Conservation (phyloP, 139 green algal species). For the Chloropicon primus region DNA sequence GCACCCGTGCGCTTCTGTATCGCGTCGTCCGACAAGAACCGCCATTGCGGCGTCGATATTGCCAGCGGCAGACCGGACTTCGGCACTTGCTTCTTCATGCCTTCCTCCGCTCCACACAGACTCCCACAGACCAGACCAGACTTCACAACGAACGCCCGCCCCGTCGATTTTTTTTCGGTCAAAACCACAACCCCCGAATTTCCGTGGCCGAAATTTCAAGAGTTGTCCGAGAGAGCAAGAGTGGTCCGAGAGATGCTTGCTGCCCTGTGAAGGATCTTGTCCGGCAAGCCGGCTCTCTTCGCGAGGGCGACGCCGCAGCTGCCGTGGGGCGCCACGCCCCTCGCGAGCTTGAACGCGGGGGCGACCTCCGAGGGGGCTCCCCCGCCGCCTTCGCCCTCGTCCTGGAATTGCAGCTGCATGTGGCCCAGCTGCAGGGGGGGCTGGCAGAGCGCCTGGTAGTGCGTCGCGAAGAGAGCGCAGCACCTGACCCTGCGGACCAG, state of each 20-base stretch:
- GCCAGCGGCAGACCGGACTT: not conserved
- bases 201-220: too few relatives aligned
- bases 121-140: too few relatives aligned
- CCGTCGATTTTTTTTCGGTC: not conserved
- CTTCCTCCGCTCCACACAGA: too few relatives aligned
- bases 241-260: not conserved
- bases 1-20: not conserved
- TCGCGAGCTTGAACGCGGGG: not conserved
- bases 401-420: not conserved
- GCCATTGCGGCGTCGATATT: not conserved
- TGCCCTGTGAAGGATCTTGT: not conserved
- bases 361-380: too few relatives aligned
- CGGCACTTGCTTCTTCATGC: too few relatives aligned
- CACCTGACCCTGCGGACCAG: slow-evolving; percentile 9
- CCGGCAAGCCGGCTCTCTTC: not conserved
- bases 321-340: too few relatives aligned
- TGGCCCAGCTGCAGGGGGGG: not conserved
- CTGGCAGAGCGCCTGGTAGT: slow-evolving; percentile 5
- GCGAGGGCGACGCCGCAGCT: not conserved
- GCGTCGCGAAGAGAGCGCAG: slow-evolving; percentile 2
- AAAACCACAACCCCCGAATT: too few relatives aligned
- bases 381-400: not conserved
- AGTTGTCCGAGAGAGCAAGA: too few relatives aligned
- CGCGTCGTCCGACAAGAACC: not conserved
- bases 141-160: too few relatives aligned